These are phyloP conservation scores for Achaetomiella virescens DNA, from an alignment of 495 filamentous ascomycete genomes.

Conservation along the genomic window DNA sequence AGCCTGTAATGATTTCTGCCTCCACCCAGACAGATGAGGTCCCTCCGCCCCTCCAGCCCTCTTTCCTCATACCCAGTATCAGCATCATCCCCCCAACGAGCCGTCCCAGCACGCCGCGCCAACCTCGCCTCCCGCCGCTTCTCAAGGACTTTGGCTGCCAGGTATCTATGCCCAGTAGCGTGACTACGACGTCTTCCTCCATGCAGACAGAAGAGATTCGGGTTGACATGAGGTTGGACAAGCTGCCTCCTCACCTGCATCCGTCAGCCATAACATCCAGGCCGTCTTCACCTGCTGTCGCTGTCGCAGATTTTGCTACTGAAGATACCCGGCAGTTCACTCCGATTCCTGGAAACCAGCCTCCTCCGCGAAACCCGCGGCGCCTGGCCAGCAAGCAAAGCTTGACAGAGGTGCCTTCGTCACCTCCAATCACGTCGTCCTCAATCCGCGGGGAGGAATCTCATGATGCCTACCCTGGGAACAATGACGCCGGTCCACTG, in stretches of 20 bases:
- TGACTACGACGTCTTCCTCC: conserved; percentile 56
- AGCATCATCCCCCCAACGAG: conserved; percentile 53
- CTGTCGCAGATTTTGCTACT: conserved; percentile 16
- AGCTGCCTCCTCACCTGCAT: conserved; percentile 69
- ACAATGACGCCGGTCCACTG: conserved; percentile 75
- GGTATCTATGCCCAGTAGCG: conserved; percentile 36
- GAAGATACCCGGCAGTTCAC: conserved; percentile 41
- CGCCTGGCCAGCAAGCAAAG: conserved; percentile 42
- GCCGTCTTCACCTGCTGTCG: conserved; percentile 43
- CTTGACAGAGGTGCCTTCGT: conserved; percentile 42
- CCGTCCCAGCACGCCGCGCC: conserved; percentile 47
- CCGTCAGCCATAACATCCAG: conserved; percentile 62
- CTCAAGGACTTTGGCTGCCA: conserved; percentile 53
- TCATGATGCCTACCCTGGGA: conserved; percentile 67
- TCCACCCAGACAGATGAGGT: conserved; percentile 69
- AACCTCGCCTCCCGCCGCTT: conserved; percentile 48
- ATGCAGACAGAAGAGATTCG: conserved; percentile 89
- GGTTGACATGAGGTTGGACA: conserved; percentile 65
- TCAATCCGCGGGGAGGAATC: conserved; percentile 34
- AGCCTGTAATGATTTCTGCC: conserved; percentile 33
- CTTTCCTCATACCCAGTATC: conserved; percentile 50
- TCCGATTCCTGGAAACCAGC: conserved; percentile 44
- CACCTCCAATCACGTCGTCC: conserved; percentile 33
- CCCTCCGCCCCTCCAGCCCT: conserved; percentile 25
- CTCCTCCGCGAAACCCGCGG: conserved; percentile 47